Percentiles rank a stretch among this genome's conserved stretches.
Conservation (phyloP, 805 yeast genomes). For the Starmerella apicola region DNA sequence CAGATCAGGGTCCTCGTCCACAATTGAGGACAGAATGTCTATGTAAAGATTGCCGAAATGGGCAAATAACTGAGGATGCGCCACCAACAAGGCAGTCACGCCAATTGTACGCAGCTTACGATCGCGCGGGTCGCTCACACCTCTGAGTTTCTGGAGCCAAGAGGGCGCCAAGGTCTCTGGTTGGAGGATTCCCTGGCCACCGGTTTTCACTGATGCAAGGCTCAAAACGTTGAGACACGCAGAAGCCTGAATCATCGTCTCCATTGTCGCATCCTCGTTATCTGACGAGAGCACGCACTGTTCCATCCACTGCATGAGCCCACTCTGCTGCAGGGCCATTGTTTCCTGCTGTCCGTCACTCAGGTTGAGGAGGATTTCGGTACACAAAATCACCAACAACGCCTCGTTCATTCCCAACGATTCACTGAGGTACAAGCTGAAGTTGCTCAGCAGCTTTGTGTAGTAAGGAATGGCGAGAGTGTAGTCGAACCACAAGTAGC, state of each 20-base stretch:
- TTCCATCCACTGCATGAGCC: constrained; percentile 11
- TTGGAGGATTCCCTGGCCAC: constrained; percentile 5
- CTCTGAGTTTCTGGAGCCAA: constrained; percentile 31
- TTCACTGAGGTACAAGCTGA: constrained; percentile 21
- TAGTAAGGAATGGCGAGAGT: constrained; percentile 11
- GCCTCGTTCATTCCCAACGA: constrained; percentile 18
- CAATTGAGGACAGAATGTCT: constrained; percentile 38
- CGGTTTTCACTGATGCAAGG: constrained; percentile 7
- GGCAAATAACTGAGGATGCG: constrained; percentile 10
- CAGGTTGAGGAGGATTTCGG: constrained; percentile 11
- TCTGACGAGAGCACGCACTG: constrained; percentile 3
- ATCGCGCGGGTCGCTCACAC: constrained; percentile 61
- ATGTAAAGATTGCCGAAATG: constrained; percentile 23
- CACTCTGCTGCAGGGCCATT: constrained; percentile 4
- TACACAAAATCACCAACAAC: constrained; percentile 10
- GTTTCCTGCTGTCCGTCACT: constrained; percentile 2
- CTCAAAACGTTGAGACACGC: constrained; percentile 7
- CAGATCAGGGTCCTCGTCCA: constrained; percentile 66
- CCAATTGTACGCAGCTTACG: constrained; percentile 60
- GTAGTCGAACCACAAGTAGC: constrained; percentile 27
- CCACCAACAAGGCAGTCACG: constrained; percentile 7
- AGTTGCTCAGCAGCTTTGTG: constrained; percentile 16
- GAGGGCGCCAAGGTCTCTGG: constrained; percentile 3
- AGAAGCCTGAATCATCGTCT: constrained; percentile 7
- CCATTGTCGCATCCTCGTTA: constrained; percentile 7